Conservation (phyloP, 148 eudicot genomes). For the Linanthus parryae region DNA sequence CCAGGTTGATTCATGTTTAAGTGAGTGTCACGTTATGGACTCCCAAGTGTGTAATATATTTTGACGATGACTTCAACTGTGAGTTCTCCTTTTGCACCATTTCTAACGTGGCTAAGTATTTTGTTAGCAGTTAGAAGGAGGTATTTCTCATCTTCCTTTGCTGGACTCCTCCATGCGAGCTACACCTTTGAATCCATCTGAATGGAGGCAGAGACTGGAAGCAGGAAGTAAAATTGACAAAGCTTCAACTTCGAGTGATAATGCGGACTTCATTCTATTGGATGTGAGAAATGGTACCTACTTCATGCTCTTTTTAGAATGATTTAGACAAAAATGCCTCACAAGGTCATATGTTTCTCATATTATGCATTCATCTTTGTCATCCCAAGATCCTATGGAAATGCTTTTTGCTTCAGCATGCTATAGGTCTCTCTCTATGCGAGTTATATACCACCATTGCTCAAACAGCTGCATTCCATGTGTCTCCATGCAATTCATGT, state of each 20-base stretch:
- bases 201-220: slow-evolving; percentile 63
- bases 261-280: slow-evolving; percentile 42
- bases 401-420: too few species aligned
- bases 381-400: too few species aligned
- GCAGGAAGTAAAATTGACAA: slow-evolving; percentile 25
- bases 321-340: not conserved
- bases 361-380: not conserved
- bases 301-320: slow-evolving; percentile 8
- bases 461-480: too few species aligned
- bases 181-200: slow-evolving; percentile 65
- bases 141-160: slow-evolving; percentile 76
- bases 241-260: slow-evolving; percentile 20
- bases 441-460: too few species aligned
- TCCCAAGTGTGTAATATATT: too few species aligned
- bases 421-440: too few species aligned
- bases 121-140: slow-evolving; percentile 74
- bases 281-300: slow-evolving; percentile 93
- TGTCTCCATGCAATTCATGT: too few species aligned
- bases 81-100: not conserved
- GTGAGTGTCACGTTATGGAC: too few species aligned
- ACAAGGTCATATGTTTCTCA: not conserved
- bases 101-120: slow-evolving; percentile 6
- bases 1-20: too few species aligned
- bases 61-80: too few species aligned
- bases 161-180: slow-evolving; percentile 78